Base-by-base conservation (phyloP, 2,329 filamentous ascomycete genomes). In the Paecilomyces variotii region DNA sequence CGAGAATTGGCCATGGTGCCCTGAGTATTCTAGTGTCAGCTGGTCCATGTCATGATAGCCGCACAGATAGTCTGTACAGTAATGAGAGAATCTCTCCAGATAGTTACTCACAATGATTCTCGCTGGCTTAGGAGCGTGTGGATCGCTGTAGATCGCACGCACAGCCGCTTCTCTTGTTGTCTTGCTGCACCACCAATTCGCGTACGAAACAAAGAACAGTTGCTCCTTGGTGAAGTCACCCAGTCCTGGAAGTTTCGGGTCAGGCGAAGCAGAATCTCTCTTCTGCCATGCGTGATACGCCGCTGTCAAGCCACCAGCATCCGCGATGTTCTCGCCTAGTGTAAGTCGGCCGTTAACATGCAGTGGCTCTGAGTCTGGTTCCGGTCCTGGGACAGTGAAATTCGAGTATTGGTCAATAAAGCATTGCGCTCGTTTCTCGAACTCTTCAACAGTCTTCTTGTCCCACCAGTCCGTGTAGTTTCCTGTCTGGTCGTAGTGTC, bases 391-490 rank as follows among this genome's bases (percentile, higher is more conserved):
- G 11, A 88, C 78, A 0, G 81, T 83, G 67, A 82, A 87, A 34
- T 86, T 80, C 59, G 74, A 72, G 68, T 87, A 89, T 71, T 89
- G 85, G n/a, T 87, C 76, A 1, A 88, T 75, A 60, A 90, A 88
- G 70, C 87, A 90, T 61, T 86, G 73, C 0, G 84, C 80, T 53
- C 81, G 81, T 56, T 83, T 73, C 56, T 81, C 70, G 67, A 88
- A 90, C 1, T 76, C 82, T 3, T 78, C 67, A 2, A 86, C 76
- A 1, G 85, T 88, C 35, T 74, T 68, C 7, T 85, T 75, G 14
- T 84, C 82, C 86, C 86, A 89, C 86, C 87, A 89, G 60, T 85
- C 79, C 0, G 81, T 85, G 66, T 82, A 83, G 65, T 85, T 87
- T 25, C 85, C 86, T 50, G 81, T 83, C 63, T 85, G 77, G 65